Percentiles rank a stretch among this genome's conserved stretches.
These are phyloP conservation scores for Penicillium rolfsii DNA, from an alignment of 2,329 filamentous ascomycete genomes.

Conservation along the genomic window DNA sequence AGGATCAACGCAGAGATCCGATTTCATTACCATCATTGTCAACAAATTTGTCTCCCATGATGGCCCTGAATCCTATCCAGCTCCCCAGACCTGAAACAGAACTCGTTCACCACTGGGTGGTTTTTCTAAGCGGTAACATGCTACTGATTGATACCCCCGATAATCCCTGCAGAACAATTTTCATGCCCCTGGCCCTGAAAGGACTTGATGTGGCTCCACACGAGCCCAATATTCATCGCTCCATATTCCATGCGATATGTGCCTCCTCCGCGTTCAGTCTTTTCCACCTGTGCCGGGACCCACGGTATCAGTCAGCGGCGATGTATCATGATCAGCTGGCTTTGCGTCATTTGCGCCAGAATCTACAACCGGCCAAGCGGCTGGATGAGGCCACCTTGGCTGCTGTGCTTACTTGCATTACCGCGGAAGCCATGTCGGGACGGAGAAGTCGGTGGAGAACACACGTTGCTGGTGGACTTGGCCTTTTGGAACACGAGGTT, in stretches of 20 bases:
- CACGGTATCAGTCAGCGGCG: constrained; percentile 31
- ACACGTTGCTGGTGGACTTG: constrained; percentile 28
- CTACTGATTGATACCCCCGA: constrained; percentile 34
- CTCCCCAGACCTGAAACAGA: constrained; percentile 26
- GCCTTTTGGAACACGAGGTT: constrained; percentile 28
- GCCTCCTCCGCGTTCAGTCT: constrained; percentile 31
- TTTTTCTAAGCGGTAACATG: constrained; percentile 36
- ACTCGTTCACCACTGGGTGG: constrained; percentile 36
- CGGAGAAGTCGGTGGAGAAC: constrained; percentile 31
- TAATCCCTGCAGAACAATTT: constrained; percentile 36
- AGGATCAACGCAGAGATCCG: background rate
- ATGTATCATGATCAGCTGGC: constrained; percentile 36
- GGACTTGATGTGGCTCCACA: constrained; percentile 15
- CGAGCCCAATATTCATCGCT: constrained; percentile 32
- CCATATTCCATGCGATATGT: constrained; percentile 37
- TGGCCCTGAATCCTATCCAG: constrained; percentile 14
- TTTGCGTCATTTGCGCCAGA: constrained; percentile 33
- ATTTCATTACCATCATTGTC: background rate
- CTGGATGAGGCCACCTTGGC: constrained; percentile 26
- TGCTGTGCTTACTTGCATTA: constrained; percentile 27
- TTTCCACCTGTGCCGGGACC: constrained; percentile 31
- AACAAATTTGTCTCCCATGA: background rate
- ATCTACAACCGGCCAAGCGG: constrained; percentile 16
- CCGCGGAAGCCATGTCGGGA: constrained; percentile 33
- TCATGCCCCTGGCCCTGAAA: constrained; percentile 30